Percentiles rank a stretch among this genome's conserved stretches.
Evolutionary conservation across 306 rosid species (phyloP).

Genomic region (Quercus parvula): DNA sequence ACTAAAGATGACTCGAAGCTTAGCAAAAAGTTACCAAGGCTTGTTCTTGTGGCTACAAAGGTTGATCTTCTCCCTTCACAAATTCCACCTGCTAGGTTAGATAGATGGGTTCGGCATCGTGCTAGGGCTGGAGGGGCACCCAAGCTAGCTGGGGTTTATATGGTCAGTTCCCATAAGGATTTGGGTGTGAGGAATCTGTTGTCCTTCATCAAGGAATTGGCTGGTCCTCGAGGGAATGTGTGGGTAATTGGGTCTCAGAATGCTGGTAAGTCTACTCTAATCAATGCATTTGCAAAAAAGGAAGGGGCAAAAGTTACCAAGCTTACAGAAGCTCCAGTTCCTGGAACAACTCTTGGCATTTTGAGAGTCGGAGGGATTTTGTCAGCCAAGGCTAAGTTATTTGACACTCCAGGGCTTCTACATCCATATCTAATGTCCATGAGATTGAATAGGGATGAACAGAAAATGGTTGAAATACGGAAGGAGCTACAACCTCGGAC

Average conservation of each 20-base stretch:
- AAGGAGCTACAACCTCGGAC: conserved; percentile 86
- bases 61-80: conserved; percentile 85
- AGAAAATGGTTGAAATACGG: conserved; percentile 87
- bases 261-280: conserved; percentile 95
- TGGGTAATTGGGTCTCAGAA: conserved; percentile 97
- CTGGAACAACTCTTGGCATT: conserved; percentile 92
- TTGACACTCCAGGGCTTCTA: conserved; percentile 90
- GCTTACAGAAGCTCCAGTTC: conserved; percentile 94
- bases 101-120: conserved; percentile 84
- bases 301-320: conserved; percentile 71
- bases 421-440: conserved; percentile 75
- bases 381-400: conserved; percentile 86
- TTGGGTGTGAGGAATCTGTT: conserved; percentile 72
- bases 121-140: conserved; percentile 80
- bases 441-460: conserved; percentile 86
- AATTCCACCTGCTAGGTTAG: conserved; percentile 86
- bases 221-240: conserved; percentile 96
- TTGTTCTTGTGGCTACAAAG: conserved; percentile 91
- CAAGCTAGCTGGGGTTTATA: conserved; percentile 68
- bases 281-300: conserved; percentile 77
- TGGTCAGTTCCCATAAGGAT: conserved; percentile 84
- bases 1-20: conserved; percentile 45
- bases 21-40: conserved; percentile 68
- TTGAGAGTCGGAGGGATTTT: conserved; percentile 84
- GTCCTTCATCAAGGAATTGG: conserved; percentile 67